Evolutionary conservation across 1,139 yeast genomes (phyloP).

Genomic region (Debaryomyces psychrophilus): DNA sequence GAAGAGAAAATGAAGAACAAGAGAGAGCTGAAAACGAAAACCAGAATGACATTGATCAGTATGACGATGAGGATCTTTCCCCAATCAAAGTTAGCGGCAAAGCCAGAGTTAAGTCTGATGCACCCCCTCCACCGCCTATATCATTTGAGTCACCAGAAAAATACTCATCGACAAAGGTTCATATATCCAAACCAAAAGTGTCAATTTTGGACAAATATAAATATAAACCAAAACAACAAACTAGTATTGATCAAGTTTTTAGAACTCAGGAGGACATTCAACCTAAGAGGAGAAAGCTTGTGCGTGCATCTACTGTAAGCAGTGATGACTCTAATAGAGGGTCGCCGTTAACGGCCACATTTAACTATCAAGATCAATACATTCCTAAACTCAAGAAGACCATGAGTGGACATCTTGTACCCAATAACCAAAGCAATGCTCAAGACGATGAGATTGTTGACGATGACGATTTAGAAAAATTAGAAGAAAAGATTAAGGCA

Average conservation of each 20-base stretch:
- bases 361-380: slow-evolving; percentile 17
- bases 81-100: slow-evolving; percentile 41
- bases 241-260: slow-evolving; percentile 27
- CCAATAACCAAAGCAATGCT: slow-evolving; percentile 10
- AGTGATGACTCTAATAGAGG: slow-evolving; percentile 14
- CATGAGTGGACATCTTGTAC: slow-evolving; percentile 13
- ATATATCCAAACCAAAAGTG: slow-evolving; percentile 51
- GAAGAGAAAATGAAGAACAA: slow-evolving; percentile 11
- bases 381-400: slow-evolving; percentile 16
- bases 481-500: slow-evolving; percentile 43
- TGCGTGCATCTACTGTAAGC: slow-evolving; percentile 32
- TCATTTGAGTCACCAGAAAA: slow-evolving; percentile 17
- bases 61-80: slow-evolving; percentile 33
- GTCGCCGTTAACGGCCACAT: slow-evolving; percentile 12
- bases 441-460: slow-evolving; percentile 19
- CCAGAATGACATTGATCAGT: slow-evolving; percentile 1
- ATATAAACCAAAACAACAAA: slow-evolving; percentile 32
- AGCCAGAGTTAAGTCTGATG: slow-evolving; percentile 30
- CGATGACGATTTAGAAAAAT: slow-evolving; percentile 42
- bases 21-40: slow-evolving; percentile 1
- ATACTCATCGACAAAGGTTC: slow-evolving; percentile 57
- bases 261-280: slow-evolving; percentile 19
- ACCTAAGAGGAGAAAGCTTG: slow-evolving; percentile 39
- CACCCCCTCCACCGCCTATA: slow-evolving; percentile 11
- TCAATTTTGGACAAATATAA: slow-evolving; percentile 59